phyloP scores from a whole-genome alignment of 129 eudicot genomes.

The Gnaphalium uliginosum region DNA sequence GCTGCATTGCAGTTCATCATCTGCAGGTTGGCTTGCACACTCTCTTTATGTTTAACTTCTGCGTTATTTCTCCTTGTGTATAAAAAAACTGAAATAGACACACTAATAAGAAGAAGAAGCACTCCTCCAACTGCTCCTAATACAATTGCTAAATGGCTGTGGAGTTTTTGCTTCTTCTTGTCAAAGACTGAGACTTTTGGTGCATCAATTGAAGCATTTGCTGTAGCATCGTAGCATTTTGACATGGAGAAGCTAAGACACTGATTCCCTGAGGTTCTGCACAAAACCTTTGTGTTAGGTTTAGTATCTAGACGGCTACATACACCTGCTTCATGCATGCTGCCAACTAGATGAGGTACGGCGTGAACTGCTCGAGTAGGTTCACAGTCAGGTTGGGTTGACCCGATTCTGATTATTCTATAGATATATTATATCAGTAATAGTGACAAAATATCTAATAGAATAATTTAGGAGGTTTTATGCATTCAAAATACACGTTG shows the following conservation, averaged over 20 bases:
- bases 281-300: conserved; percentile 23
- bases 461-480: not conserved
- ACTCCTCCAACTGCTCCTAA: conserved; percentile 70
- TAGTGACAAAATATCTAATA: not conserved
- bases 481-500: not conserved
- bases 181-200: conserved; percentile 77
- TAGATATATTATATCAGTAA: not conserved
- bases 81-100: conserved; percentile 43
- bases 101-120: conserved; percentile 35
- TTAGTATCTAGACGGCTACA: not conserved
- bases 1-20: conserved; percentile 47
- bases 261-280: conserved; percentile 84
- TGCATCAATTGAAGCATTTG: conserved; percentile 57
- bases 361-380: not conserved
- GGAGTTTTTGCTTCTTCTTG: conserved; percentile 56
- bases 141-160: conserved; percentile 49
- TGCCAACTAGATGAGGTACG: too few species aligned
- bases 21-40: conserved; percentile 43
- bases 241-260: conserved; percentile 72
- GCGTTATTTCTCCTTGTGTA: conserved; percentile 45
- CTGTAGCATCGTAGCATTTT: conserved; percentile 45
- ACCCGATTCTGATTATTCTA: not conserved
- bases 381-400: conserved; percentile 1
- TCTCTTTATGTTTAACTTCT: conserved; percentile 25
- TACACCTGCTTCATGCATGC: not conserved